These are phyloP conservation scores for Triadica sebifera DNA, from an alignment of 345 rosid species.

Conservation along the genomic window DNA sequence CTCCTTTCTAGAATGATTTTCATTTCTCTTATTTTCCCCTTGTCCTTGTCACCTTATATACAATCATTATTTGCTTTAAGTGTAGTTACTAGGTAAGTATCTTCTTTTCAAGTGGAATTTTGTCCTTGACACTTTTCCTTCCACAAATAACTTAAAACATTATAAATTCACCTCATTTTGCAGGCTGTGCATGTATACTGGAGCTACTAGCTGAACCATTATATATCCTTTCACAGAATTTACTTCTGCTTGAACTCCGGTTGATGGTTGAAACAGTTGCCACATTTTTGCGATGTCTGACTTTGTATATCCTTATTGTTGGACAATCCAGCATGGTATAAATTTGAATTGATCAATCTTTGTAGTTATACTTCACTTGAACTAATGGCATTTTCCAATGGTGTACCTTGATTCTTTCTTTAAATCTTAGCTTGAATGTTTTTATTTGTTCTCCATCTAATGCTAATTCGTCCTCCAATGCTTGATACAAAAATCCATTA, in stretches of 20 bases:
- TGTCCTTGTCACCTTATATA: neutral
- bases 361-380: slow-evolving; percentile 8
- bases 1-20: neutral
- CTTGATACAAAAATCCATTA: slow-evolving; percentile 1
- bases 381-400: neutral
- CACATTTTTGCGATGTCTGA: slow-evolving; percentile 69
- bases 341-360: slow-evolving; percentile 13
- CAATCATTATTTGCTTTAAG: neutral
- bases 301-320: slow-evolving; percentile 66
- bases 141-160: neutral
- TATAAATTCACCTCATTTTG: slow-evolving; percentile 22
- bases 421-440: neutral
- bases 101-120: neutral
- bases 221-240: slow-evolving; percentile 82
- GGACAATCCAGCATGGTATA: slow-evolving; percentile 61
- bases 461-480: neutral
- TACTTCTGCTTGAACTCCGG: slow-evolving; percentile 66
- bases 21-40: too few species aligned
- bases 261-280: slow-evolving; percentile 78
- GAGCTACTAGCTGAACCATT: slow-evolving; percentile 92
- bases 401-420: neutral
- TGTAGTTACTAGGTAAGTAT: neutral
- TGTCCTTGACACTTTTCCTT: neutral
- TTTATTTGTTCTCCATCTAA: slow-evolving; percentile 3
- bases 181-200: slow-evolving; percentile 81